These are phyloP conservation scores for Euphorbia tirucalli DNA, from an alignment of 345 rosid genomes.

Conservation along the genomic window DNA sequence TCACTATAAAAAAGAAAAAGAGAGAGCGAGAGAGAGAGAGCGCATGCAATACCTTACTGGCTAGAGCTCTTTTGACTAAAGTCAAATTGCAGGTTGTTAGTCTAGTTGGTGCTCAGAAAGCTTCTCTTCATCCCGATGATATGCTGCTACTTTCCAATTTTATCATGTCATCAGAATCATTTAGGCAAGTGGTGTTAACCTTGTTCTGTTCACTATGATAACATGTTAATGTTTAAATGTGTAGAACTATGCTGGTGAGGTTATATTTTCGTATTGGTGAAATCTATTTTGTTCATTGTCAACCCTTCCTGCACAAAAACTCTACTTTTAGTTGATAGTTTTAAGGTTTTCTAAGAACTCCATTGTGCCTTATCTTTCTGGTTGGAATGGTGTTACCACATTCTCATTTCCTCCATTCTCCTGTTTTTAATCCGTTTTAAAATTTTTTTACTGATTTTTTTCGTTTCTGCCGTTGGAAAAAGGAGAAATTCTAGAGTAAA, in stretches of 20 bases:
- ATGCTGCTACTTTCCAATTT: slow-evolving; percentile 89
- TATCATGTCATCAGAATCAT: slow-evolving; percentile 89
- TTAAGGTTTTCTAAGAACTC: not conserved
- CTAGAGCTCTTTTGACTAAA: slow-evolving; percentile 20
- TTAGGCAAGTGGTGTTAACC: slow-evolving; percentile 54
- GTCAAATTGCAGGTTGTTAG: slow-evolving; percentile 68
- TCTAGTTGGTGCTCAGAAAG: slow-evolving; percentile 95
- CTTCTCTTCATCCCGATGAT: slow-evolving; percentile 98
- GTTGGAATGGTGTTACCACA: not conserved
- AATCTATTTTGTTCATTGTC: not conserved
- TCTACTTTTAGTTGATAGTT: not conserved
- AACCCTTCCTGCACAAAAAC: not conserved
- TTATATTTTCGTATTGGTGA: not conserved
- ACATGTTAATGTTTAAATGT: not conserved
- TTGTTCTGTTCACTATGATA: not conserved
- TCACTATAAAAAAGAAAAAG: not conserved
- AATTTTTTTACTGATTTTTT: not conserved
- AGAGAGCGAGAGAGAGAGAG: not conserved
- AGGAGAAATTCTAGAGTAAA: not conserved
- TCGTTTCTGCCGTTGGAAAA: not conserved
- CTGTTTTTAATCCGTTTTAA: not conserved
- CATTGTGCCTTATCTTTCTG: not conserved
- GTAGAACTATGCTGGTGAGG: not conserved
- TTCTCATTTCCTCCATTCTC: not conserved
- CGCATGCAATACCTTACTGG: slow-evolving; percentile 8